These are phyloP conservation scores for Gleditsia sinensis DNA, from an alignment of 306 rosid genomes.

Conservation along the genomic window DNA sequence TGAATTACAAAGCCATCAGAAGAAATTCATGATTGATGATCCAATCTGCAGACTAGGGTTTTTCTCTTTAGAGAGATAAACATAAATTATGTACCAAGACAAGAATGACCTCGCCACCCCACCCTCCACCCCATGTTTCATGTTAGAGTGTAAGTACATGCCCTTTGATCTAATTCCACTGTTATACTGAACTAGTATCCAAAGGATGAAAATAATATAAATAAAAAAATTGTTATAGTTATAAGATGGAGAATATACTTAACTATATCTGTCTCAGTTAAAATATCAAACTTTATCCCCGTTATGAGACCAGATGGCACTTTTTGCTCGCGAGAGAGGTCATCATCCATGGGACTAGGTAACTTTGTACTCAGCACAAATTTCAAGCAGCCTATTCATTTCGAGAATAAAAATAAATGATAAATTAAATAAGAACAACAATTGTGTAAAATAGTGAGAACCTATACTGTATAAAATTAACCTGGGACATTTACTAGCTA, in stretches of 20 bases:
- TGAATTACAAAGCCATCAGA: constrained; percentile 13
- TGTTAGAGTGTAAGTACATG: constrained; percentile 2
- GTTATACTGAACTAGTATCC: neutral
- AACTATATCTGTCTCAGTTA: constrained; percentile 56
- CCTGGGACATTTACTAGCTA: constrained; percentile 18
- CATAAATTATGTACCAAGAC: constrained; percentile 25
- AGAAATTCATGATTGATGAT: constrained; percentile 21
- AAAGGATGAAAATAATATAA: neutral
- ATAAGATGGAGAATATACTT: constrained; percentile 44
- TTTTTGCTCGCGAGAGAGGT: constrained; percentile 37
- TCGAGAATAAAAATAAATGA: constrained; percentile 23
- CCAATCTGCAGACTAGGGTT: constrained; percentile 9
- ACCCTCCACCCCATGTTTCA: constrained; percentile 23
- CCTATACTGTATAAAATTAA: constrained; percentile 9
- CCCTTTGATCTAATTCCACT: constrained; percentile 9
- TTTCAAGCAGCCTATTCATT: constrained; percentile 48
- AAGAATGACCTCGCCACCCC: constrained; percentile 8
- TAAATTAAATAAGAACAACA: constrained; percentile 27
- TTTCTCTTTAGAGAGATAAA: constrained; percentile 15
- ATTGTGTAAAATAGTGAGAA: constrained; percentile 12
- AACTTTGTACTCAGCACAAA: constrained; percentile 36
- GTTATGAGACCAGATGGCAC: constrained; percentile 49
- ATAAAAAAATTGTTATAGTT: neutral
- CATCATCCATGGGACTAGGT: constrained; percentile 60
- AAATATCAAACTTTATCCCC: constrained; percentile 51